phyloP scores from a whole-genome alignment of 2,329 filamentous ascomycete species.

The Calcarisporium arbuscula region DNA sequence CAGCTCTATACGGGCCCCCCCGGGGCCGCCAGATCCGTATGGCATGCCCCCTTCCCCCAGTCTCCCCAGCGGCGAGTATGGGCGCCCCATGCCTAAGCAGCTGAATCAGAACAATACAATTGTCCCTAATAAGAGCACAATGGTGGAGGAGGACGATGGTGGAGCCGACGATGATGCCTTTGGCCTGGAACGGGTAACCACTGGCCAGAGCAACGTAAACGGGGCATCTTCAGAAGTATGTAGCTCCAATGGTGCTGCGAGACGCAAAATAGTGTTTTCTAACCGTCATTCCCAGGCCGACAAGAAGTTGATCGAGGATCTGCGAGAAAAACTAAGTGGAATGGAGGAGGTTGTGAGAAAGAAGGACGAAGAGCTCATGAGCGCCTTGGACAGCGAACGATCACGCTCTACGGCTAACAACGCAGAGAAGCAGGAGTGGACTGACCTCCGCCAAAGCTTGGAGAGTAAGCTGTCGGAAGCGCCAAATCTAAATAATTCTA shows the following conservation, averaged over 20 bases:
- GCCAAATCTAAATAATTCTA: slow-evolving; percentile 68
- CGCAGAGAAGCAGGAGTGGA: slow-evolving; percentile 65
- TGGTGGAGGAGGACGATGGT: slow-evolving; percentile 90
- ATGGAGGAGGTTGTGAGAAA: slow-evolving; percentile 64
- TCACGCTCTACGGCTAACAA: slow-evolving; percentile 44
- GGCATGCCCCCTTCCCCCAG: slow-evolving; percentile 55
- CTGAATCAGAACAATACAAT: slow-evolving; percentile 89
- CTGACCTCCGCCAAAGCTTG: slow-evolving; percentile 57
- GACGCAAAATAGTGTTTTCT: slow-evolving; percentile 6
- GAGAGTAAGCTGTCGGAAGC: slow-evolving; percentile 70
- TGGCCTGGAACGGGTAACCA: slow-evolving; percentile 28
- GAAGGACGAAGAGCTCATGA: slow-evolving; percentile 65
- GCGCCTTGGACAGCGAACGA: slow-evolving; percentile 53
- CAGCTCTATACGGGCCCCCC: slow-evolving; percentile 48
- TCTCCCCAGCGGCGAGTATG: slow-evolving; percentile 56
- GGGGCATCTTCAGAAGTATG: slow-evolving; percentile 32
- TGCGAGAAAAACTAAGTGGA: slow-evolving; percentile 66
- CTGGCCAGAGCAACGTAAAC: slow-evolving; percentile 22
- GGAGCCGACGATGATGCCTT: slow-evolving; percentile 62
- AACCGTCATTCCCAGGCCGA: slow-evolving; percentile 45
- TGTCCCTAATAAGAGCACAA: slow-evolving; percentile 93
- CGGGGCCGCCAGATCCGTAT: slow-evolving; percentile 37
- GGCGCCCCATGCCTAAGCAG: slow-evolving; percentile 76
- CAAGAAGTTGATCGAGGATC: slow-evolving; percentile 66
- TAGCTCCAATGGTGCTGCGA: too few relatives aligned